Evolutionary conservation across 176 grass and related monocot genomes (phyloP).

Genomic region (Sorghum bicolor): DNA sequence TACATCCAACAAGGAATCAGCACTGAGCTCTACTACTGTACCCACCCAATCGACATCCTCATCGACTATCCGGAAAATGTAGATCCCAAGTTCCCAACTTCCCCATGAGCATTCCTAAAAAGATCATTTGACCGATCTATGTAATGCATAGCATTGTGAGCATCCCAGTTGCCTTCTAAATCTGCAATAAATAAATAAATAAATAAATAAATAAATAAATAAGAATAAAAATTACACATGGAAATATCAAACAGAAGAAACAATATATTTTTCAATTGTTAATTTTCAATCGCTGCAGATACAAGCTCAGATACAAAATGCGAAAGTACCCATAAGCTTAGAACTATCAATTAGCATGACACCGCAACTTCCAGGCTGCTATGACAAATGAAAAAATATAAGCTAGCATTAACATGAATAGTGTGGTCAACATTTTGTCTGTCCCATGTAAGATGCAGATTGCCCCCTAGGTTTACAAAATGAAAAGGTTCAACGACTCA

Average conservation of each 20-base stretch:
- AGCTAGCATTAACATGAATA: neutral
- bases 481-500: neutral
- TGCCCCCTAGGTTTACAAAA: neutral
- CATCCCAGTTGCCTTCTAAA: slow-evolving; percentile 35
- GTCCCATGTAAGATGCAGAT: neutral
- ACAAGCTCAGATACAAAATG: neutral
- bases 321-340: neutral
- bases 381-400: neutral
- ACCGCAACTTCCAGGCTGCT: neutral
- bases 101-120: neutral
- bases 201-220: no score
- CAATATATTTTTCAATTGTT: neutral
- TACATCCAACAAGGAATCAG: slow-evolving; percentile 34
- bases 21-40: slow-evolving; percentile 11
- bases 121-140: neutral
- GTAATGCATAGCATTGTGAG: slow-evolving; percentile 24
- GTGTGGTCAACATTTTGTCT: neutral
- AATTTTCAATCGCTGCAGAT: neutral
- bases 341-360: neutral
- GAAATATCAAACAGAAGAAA: neutral
- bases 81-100: neutral
- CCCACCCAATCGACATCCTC: neutral
- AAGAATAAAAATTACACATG: slow-evolving; percentile 3
- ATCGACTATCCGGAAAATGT: neutral
- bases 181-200: slow-evolving; percentile 5